A percentile compares a stretch with the other conserved stretches of the same genome.
phyloP scores from a whole-genome alignment of 1,284 basidiomycete species.

The Boletellus deceptivus region DNA sequence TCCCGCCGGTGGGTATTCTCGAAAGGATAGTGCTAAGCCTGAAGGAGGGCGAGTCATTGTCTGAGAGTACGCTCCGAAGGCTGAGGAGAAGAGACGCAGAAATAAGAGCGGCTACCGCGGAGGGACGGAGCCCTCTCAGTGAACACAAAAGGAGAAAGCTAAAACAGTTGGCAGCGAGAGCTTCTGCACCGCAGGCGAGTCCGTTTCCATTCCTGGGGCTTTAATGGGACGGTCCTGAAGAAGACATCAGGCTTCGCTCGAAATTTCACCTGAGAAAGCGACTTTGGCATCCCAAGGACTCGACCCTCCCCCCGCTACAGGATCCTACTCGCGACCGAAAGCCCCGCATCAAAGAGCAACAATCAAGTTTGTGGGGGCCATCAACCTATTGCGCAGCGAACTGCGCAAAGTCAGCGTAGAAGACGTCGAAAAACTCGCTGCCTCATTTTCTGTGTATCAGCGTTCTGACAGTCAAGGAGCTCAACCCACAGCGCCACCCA shows the following conservation, averaged over 20 bases:
- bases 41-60: constrained; percentile 26
- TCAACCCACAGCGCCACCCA: neutral
- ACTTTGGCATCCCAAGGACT: neutral
- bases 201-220: neutral
- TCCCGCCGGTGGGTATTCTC: constrained; percentile 21
- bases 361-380: neutral
- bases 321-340: neutral
- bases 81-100: constrained; percentile 27
- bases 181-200: constrained; percentile 13
- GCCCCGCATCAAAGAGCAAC: neutral
- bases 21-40: constrained; percentile 21
- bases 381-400: neutral
- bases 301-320: neutral
- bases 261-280: constrained; percentile 1
- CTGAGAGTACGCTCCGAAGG: constrained; percentile 27
- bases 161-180: constrained; percentile 15
- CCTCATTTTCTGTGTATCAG: constrained; percentile 11
- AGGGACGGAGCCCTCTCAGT: constrained; percentile 25
- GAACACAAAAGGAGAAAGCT: constrained; percentile 24
- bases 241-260: constrained; percentile 1
- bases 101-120: constrained; percentile 18
- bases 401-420: constrained; percentile 9
- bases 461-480: neutral
- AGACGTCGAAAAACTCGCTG: constrained; percentile 18
- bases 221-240: neutral